Evolutionary conservation across 441 rosid genomes (phyloP), one percentile per base, ranked within the genome.

Genomic region (Erodium texanum): DNA sequence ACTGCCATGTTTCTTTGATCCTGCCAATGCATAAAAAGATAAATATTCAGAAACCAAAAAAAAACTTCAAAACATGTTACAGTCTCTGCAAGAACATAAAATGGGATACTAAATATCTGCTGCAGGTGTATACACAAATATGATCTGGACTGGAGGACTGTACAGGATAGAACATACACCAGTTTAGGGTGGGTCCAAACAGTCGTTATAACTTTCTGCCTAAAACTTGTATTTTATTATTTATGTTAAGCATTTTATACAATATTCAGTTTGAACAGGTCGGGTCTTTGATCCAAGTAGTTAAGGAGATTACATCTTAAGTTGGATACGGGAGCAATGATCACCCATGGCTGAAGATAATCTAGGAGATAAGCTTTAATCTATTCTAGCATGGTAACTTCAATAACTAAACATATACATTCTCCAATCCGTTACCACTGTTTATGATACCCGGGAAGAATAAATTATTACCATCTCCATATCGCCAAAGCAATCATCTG

Each of bases 381-480:
- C 36, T 52, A n/a, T 48, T 41, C 62, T 24, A 32, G 16, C 54
- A 43, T 59, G n/a, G 38, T 19, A 68, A 64, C 68, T 45, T 65
- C 52, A 67, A 7, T 62, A 20, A 18, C 69, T 19, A 0, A 50
- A 45, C 18, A n/a, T n/a, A 68, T 18, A 36, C 50, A 52, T 10
- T 54, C 68, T 56, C 45, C 29, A 48, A 58, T 64, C 38, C 23
- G 6, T 19, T 27, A 52, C 23, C 45, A 34, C 22, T 68, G 56
- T 24, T 62, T 38, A 68, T 45, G 24, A 34, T 54, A 41, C 66
- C 50, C 48, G 15, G 15, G 71, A 68, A 56, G 48, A 63, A 72
- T 66, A 64, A 70, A 64, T 7, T 65, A 41, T 75, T 86, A 94
- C 99, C 96, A 71, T 70, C 77, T 82, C 84, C 79, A 76, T 67